These are phyloP conservation scores for Aspergillus sergii DNA, from an alignment of 2,329 filamentous ascomycete species.

Conservation along the genomic window DNA sequence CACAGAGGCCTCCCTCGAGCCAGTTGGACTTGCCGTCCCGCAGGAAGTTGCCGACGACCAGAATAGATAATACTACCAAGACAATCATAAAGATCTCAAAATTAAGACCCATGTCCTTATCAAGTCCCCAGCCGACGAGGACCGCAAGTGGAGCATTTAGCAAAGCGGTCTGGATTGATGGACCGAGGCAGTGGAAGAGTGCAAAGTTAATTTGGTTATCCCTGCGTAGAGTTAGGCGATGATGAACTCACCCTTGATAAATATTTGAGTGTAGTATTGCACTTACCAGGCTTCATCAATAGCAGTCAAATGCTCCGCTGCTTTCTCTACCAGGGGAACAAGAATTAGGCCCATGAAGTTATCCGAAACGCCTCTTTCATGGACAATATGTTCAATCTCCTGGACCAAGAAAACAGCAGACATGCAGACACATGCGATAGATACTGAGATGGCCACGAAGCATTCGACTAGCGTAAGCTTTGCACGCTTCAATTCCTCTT, in stretches of 20 bases:
- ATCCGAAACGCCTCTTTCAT: conserved; percentile 55
- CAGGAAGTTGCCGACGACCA: conserved; percentile 85
- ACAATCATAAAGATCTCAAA: conserved; percentile 87
- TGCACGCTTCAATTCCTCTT: conserved; percentile 61
- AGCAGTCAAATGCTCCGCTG: conserved; percentile 80
- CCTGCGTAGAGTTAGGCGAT: conserved; percentile 24
- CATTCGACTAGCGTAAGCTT: conserved; percentile 78
- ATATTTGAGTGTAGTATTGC: not conserved
- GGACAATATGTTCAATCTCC: conserved; percentile 67
- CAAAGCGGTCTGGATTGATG: conserved; percentile 85
- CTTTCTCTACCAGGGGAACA: conserved; percentile 79
- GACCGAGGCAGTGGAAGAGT: conserved; percentile 80
- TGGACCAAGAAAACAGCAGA: conserved; percentile 74
- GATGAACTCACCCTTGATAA: not conserved
- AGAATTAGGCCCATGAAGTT: conserved; percentile 73
- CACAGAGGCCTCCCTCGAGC: conserved; percentile 79
- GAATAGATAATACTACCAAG: conserved; percentile 77
- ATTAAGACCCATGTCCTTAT: conserved; percentile 72
- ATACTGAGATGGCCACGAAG: conserved; percentile 63
- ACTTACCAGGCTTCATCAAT: conserved; percentile 79
- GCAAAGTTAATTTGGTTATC: conserved; percentile 74
- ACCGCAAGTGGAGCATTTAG: conserved; percentile 84
- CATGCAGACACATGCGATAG: conserved; percentile 70
- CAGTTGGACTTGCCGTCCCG: conserved; percentile 89
- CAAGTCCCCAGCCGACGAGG: conserved; percentile 78